These are phyloP conservation scores for Rhipidocladum racemiflorum DNA, from an alignment of 176 grass and related monocot genomes.

Conservation along the genomic window DNA sequence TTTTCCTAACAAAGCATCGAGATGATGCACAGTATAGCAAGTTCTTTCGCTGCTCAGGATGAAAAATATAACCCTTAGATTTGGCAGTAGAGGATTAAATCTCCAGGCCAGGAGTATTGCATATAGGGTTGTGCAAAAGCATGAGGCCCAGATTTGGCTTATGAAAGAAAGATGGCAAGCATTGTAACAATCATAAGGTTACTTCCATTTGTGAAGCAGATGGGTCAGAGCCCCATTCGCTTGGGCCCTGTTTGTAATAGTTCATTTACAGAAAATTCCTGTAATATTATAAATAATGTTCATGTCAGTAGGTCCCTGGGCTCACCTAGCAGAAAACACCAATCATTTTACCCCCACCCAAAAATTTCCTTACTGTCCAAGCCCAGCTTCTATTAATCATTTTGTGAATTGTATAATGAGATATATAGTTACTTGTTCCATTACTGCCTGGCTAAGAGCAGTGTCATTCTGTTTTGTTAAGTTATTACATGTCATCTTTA, in stretches of 20 bases:
- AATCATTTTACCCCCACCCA: background rate
- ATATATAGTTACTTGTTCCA: background rate
- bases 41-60: background rate
- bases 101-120: background rate
- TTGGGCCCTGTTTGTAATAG: background rate
- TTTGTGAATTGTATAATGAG: background rate
- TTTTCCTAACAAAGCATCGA: background rate
- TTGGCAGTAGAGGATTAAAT: background rate
- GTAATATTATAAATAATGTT: background rate
- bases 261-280: background rate
- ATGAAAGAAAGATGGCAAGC: background rate
- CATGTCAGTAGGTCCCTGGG: background rate
- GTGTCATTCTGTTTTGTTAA: background rate
- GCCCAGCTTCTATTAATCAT: background rate
- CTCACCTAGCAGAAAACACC: background rate
- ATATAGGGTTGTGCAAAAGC: background rate
- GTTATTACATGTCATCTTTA: background rate
- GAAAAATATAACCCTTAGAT: background rate
- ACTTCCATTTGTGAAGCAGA: conserved; percentile 3
- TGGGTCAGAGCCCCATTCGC: background rate
- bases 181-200: background rate
- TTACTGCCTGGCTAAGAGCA: background rate
- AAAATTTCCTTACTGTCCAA: background rate
- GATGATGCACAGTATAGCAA: background rate
- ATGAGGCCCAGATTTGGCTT: background rate